Evolutionary conservation across 2,329 filamentous ascomycete species (phyloP).

Genomic region (Beauveria asiatica): DNA sequence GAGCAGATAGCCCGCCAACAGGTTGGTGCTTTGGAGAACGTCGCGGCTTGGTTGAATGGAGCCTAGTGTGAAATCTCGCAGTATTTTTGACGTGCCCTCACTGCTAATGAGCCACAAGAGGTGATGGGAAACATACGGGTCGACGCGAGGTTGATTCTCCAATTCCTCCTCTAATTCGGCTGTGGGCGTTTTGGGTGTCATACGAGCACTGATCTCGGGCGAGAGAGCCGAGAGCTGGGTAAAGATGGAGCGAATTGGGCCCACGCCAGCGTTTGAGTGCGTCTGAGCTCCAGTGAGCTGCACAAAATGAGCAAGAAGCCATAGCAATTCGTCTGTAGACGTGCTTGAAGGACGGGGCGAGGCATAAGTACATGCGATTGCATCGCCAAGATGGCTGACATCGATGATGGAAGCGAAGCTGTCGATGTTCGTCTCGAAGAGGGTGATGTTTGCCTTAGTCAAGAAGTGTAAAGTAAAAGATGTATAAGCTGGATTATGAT

Average conservation of each 20-base stretch:
- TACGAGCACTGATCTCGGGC: conserved; percentile 39
- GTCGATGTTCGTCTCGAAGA: conserved; percentile 33
- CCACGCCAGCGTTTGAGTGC: conserved; percentile 26
- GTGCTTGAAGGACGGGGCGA: conserved; percentile 16
- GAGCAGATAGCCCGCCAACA: conserved; percentile 78
- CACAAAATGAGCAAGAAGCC: conserved; percentile 60
- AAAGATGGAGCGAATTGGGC: conserved; percentile 44
- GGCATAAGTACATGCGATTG: conserved; percentile 30
- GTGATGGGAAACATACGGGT: conserved; percentile 54
- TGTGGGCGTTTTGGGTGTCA: conserved; percentile 18
- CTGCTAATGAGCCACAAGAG: conserved; percentile 66
- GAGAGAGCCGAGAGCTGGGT: conserved; percentile 45
- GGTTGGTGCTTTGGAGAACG: conserved; percentile 40
- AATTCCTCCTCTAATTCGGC: conserved; percentile 17
- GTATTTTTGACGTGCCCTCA: conserved; percentile 53
- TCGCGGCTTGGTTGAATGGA: conserved; percentile 22
- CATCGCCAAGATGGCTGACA: conserved; percentile 30
- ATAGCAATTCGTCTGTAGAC: conserved; percentile 39
- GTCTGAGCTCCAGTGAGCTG: conserved; percentile 39
- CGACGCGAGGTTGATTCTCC: conserved; percentile 30
- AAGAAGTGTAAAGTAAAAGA: conserved; percentile 33
- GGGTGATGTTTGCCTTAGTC: conserved; percentile 24
- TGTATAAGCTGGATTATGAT: conserved; percentile 20
- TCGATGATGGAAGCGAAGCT: conserved; percentile 30
- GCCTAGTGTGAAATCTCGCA: conserved; percentile 26